Base-by-base conservation (phyloP, 768 basidiomycete species). In the Hysterangium stoloniferum region DNA sequence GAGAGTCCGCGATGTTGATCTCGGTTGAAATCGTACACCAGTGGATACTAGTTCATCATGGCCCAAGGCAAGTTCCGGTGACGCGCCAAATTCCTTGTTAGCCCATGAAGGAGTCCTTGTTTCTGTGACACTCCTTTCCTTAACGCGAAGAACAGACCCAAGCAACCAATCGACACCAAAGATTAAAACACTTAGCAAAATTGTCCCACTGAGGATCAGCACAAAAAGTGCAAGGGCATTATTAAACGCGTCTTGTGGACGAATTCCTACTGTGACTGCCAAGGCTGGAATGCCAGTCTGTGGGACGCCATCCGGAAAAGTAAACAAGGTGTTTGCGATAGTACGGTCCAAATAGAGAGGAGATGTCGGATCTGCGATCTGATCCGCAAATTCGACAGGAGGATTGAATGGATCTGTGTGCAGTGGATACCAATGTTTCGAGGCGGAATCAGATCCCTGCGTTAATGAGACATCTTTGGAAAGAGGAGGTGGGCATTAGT, bases 171-270 rank as follows among this genome's bases (percentile, higher is more conserved):
- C 92, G 28, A 86, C 57, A 38, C 76, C 61, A 86, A 89, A 93
- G 32, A 94, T 62, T 17, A 86, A 53, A 32, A 81, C 54, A 58
- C 87, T 88, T 46, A 91, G 60, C 15, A 75, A 67, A 55, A 89
- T 76, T n/a, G 82, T 79, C 8, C 71, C 83, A 1, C 78, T 87
- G 27, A 86, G 66, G 56, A 96, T 82, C 17, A 77, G 74, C 44
- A 96, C 76, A 69, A 96, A 95, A 47, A 97, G 67, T 33, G 79
- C 69, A n/a, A 93, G 68, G 64, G 87, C 92, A 45, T 84, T 81
- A 19, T 77, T 77, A 60, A 96, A 90, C 41, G 93, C 72, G 61
- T 96, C 86, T 59, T 81, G 74, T 1, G 87, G 86, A 11, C 80
- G 79, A 4, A 98, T 62, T 27, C 95, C 96, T 35, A 95, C 69